These are phyloP conservation scores for Colletotrichum godetiae DNA, from an alignment of 2,329 filamentous ascomycete species.

Conservation along the genomic window DNA sequence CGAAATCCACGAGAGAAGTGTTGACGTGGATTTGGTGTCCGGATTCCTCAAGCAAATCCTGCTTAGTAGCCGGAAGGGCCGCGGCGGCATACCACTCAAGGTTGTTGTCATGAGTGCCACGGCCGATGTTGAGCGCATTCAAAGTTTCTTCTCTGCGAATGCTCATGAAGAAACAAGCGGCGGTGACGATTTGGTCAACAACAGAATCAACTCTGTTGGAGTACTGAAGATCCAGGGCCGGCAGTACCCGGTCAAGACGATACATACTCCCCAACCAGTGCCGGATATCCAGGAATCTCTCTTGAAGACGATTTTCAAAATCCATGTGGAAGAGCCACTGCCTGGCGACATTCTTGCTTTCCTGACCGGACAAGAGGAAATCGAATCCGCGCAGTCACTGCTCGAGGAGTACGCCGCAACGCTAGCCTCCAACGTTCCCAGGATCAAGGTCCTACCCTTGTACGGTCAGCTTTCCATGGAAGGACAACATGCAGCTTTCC, in stretches of 20 bases:
- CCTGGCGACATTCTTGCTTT: constrained; percentile 96
- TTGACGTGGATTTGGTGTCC: constrained; percentile 91
- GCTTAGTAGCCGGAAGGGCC: constrained; percentile 68
- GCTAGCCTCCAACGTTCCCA: constrained; percentile 80
- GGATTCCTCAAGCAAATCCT: constrained; percentile 89
- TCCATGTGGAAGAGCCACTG: constrained; percentile 89
- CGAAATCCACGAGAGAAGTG: constrained; percentile 95
- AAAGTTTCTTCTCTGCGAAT: constrained; percentile 73
- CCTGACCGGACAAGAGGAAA: constrained; percentile 91
- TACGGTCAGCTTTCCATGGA: constrained; percentile 91
- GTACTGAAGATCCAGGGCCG: constrained; percentile 82
- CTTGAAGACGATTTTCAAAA: constrained; percentile 84
- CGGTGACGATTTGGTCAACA: background rate
- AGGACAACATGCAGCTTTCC: constrained; percentile 88
- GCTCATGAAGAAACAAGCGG: constrained; percentile 13
- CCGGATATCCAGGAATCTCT: constrained; percentile 86
- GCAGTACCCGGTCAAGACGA: constrained; percentile 84
- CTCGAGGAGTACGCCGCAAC: constrained; percentile 83
- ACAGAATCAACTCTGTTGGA: constrained; percentile 42
- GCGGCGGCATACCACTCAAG: constrained; percentile 82
- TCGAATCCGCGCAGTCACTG: constrained; percentile 82
- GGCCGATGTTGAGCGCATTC: constrained; percentile 84
- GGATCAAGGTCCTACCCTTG: constrained; percentile 78
- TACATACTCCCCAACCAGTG: constrained; percentile 79
- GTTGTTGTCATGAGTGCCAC: constrained; percentile 98